Evolutionary conservation across 2,329 filamentous ascomycete genomes (phyloP).

Genomic region (Xylaria sp.): DNA sequence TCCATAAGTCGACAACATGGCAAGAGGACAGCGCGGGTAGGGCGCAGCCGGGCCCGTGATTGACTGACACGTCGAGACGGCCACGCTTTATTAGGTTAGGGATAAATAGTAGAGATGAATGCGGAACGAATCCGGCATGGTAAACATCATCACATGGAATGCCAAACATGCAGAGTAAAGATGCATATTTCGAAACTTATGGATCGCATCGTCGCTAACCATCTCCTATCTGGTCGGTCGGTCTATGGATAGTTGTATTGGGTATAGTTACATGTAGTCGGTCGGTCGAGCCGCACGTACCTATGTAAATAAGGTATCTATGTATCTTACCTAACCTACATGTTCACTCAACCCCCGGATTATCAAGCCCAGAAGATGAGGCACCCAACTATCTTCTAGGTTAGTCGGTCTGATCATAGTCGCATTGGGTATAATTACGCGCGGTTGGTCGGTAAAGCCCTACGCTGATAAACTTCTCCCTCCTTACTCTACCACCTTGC

Average conservation of each 20-base stretch:
- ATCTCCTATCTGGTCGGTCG: not conserved
- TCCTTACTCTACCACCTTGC: not conserved
- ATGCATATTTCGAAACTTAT: conserved; percentile 4
- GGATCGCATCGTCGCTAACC: not conserved
- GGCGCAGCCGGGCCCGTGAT: conserved; percentile 8
- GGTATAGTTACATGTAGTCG: not conserved
- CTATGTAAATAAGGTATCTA: not conserved
- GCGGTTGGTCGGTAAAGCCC: not conserved
- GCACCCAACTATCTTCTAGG: not conserved
- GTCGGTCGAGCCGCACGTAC: not conserved
- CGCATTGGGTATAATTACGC: conserved; percentile 7
- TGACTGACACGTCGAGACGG: conserved; percentile 34
- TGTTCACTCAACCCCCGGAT: no score
- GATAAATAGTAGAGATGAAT: not conserved
- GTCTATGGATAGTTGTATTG: not conserved
- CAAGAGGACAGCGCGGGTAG: conserved; percentile 2
- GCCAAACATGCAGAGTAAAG: not conserved
- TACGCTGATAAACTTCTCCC: not conserved
- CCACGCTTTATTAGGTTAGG: not conserved
- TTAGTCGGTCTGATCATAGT: not conserved
- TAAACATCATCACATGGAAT: conserved; percentile 6
- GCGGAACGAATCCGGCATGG: not conserved
- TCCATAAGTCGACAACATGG: not conserved
- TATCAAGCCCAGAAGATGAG: not conserved
- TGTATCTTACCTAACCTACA: conserved; percentile 20